Base-by-base conservation (phyloP, 78 protist species). In the Chrysochromulina parva region DNA sequence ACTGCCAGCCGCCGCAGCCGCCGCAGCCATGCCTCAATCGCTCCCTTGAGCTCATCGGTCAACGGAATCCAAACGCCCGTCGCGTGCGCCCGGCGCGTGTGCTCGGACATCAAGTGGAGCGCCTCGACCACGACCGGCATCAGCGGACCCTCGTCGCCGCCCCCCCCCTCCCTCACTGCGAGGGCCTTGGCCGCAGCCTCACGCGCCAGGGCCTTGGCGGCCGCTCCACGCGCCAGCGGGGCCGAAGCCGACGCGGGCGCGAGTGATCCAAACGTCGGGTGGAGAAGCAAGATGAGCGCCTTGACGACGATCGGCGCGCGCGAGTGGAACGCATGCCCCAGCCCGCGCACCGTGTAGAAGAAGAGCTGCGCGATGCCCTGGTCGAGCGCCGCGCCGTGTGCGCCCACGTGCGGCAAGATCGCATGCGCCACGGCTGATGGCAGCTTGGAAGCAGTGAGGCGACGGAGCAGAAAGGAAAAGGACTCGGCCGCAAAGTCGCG, bases 401-500 rank as follows among this genome's bases (percentile, higher is more conserved):
- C 3, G 55, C 82, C 82, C 5, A 16, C 57, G 22, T 74, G 82
- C 20, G 16, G 82, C 57, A 48, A n/a, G 38, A 74, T 19, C 3
- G 55, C 48, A 4, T 4, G 24, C 11, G 24, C 28, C n/a, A 74
- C 26, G 26, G 50, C 55, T 2, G 19, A 4, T 1, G 57, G 53
- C 57, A 74, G 57, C 57, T 4, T 1, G 6, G 28, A 53, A 55
- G 20, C 14, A 4, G 82, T 53, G 26, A 74, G n/a, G n/a, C 82
- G 82, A 28, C 86, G 86, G 20, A 80, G 28, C 65, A 80, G 65
- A 47, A 24, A 80, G 17, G 86, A 2, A 11, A 80, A 54, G 52
- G 66, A 24, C 65, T 80, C 86, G 24, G 86, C 86, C 2, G 86
- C 86, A 6, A 80, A 50, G 7, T 54, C 66, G 86, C 86, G 86